phyloP scores from a whole-genome alignment of 2,329 filamentous ascomycete genomes.

The Zarea fungicola region DNA sequence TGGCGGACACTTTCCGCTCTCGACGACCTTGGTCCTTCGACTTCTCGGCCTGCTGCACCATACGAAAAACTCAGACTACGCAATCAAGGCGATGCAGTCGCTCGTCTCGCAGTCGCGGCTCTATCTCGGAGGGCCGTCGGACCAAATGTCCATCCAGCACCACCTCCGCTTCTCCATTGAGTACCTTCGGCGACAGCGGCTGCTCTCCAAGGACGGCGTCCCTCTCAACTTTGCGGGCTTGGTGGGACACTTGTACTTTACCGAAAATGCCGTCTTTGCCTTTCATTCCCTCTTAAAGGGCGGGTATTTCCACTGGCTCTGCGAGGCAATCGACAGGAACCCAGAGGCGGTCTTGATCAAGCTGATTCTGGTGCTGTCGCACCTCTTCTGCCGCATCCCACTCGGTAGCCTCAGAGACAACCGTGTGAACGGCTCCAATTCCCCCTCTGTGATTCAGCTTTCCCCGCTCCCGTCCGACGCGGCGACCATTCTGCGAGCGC shows the following conservation, averaged over 20 bases:
- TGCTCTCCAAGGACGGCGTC: constrained; percentile 55
- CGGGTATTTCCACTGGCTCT: constrained; percentile 63
- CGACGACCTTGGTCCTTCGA: constrained; percentile 65
- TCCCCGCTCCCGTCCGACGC: constrained; percentile 56
- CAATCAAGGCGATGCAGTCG: constrained; percentile 57
- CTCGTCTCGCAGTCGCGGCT: constrained; percentile 65
- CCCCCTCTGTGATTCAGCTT: constrained; percentile 61
- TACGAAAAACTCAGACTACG: constrained; percentile 58
- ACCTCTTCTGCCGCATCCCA: constrained; percentile 61
- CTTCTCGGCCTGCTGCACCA: constrained; percentile 62
- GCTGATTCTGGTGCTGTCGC: constrained; percentile 63
- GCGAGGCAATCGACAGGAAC: constrained; percentile 48
- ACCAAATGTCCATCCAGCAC: constrained; percentile 65
- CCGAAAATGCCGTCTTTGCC: constrained; percentile 69
- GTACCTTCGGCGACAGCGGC: constrained; percentile 63
- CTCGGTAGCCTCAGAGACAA: constrained; percentile 41
- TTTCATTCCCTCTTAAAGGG: constrained; percentile 69
- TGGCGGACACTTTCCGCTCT: constrained; percentile 73
- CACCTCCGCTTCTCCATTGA: constrained; percentile 78
- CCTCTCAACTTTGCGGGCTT: constrained; percentile 69
- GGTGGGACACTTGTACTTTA: constrained; percentile 70
- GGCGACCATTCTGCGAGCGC: constrained; percentile 47
- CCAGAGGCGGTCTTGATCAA: constrained; percentile 47
- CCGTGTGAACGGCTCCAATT: constrained; percentile 45
- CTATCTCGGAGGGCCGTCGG: constrained; percentile 64